Percentiles rank a stretch among this genome's conserved stretches.
These are phyloP conservation scores for Multifurca ochricompacta DNA, from an alignment of 768 basidiomycete species.

Conservation along the genomic window DNA sequence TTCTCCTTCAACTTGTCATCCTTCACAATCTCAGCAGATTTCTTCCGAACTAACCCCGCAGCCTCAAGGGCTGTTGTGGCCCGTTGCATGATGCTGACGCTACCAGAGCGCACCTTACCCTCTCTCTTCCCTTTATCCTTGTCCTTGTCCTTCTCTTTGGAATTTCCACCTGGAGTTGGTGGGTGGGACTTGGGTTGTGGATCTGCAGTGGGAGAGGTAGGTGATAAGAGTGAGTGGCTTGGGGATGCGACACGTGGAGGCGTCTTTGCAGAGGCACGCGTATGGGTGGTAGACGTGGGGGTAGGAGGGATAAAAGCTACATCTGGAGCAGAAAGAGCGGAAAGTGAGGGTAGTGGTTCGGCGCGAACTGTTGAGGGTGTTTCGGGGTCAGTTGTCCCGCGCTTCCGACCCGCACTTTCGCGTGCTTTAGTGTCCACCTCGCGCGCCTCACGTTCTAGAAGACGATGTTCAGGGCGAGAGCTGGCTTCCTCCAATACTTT, in stretches of 20 bases:
- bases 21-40: slow-evolving; percentile 64
- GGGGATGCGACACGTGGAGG: slow-evolving; percentile 40
- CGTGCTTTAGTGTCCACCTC: slow-evolving; percentile 19
- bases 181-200: slow-evolving; percentile 52
- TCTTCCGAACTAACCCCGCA: slow-evolving; percentile 76
- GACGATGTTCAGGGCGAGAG: slow-evolving; percentile 11
- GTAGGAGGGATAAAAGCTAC: slow-evolving; percentile 74
- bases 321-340: slow-evolving; percentile 44
- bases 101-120: slow-evolving; percentile 69
- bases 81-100: slow-evolving; percentile 93
- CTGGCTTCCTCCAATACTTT: slow-evolving; percentile 36
- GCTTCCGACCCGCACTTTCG: slow-evolving; percentile 20
- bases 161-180: slow-evolving; percentile 57
- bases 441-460: neutral
- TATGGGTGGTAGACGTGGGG: slow-evolving; percentile 40
- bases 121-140: slow-evolving; percentile 38
- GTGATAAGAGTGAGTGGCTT: slow-evolving; percentile 36
- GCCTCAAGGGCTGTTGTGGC: slow-evolving; percentile 88
- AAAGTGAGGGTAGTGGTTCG: slow-evolving; percentile 23
- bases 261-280: slow-evolving; percentile 40
- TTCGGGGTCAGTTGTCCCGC: slow-evolving; percentile 8
- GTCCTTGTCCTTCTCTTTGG: slow-evolving; percentile 53
- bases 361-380: slow-evolving; percentile 13
- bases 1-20: slow-evolving; percentile 45
- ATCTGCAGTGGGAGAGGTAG: slow-evolving; percentile 47